phyloP scores from a whole-genome alignment of 345 rosid genomes.

The Nasturtium officinale region DNA sequence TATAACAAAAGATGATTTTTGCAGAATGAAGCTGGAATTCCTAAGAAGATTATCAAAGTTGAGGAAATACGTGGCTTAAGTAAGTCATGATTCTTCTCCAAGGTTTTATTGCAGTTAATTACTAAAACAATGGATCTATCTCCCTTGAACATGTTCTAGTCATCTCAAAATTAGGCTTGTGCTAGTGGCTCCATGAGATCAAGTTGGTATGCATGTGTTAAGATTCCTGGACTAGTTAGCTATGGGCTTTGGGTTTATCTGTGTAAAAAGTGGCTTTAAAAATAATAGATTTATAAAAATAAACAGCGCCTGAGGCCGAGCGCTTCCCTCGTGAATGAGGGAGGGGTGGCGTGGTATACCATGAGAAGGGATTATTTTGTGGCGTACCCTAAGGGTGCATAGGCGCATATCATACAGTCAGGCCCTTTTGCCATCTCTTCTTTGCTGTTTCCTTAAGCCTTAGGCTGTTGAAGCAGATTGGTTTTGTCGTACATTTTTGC shows the following conservation, averaged over 20 bases:
- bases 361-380: too few relatives aligned
- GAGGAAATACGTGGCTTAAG: constrained; percentile 96
- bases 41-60: constrained; percentile 66
- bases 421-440: too few relatives aligned
- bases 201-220: constrained; percentile 24
- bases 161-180: not conserved
- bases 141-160: not conserved
- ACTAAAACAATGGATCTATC: not conserved
- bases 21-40: constrained; percentile 91
- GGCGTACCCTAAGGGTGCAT: too few relatives aligned
- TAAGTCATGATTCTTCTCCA: constrained; percentile 49
- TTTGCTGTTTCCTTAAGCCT: too few relatives aligned
- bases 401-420: too few relatives aligned
- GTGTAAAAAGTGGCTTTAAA: not conserved
- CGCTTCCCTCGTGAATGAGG: too few relatives aligned
- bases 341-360: too few relatives aligned
- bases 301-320: too few relatives aligned
- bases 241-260: constrained; percentile 1
- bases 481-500: too few relatives aligned
- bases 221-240: constrained; percentile 5
- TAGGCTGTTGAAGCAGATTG: too few relatives aligned
- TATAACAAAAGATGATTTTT: constrained; percentile 16
- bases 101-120: constrained; percentile 11
- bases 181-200: constrained; percentile 17
- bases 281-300: too few relatives aligned